Percentiles rank a stretch among this genome's conserved stretches.
phyloP scores from a whole-genome alignment of 805 yeast genomes.

The Zygotorulaspora florentina region DNA sequence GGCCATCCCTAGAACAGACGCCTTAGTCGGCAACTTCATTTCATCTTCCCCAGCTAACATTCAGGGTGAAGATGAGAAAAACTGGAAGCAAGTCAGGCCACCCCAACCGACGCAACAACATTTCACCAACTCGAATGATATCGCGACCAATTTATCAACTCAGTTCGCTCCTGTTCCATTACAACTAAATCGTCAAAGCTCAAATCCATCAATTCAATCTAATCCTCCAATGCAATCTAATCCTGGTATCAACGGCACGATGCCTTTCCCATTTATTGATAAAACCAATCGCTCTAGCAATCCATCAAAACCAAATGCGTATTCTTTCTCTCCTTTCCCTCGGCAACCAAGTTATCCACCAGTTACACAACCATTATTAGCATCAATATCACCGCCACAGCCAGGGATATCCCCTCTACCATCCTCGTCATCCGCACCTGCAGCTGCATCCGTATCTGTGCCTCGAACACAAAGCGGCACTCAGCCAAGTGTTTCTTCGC shows the following conservation, averaged over 20 bases:
- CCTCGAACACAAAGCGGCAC: constrained; percentile 26
- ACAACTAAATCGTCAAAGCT: not conserved
- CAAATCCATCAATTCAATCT: not conserved
- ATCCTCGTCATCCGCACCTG: constrained; percentile 9
- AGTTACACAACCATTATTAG: not conserved
- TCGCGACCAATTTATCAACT: not conserved
- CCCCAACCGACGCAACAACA: not conserved
- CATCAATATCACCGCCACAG: not conserved
- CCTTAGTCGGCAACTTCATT: not conserved
- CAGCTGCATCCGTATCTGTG: constrained; percentile 24
- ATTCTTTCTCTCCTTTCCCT: not conserved
- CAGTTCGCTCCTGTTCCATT: not conserved
- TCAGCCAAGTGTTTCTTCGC: constrained; percentile 17
- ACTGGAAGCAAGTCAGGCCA: not conserved
- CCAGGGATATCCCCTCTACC: constrained; percentile 5
- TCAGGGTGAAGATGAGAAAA: not conserved
- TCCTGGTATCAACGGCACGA: not conserved
- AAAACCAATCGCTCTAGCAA: not conserved
- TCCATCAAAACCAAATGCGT: not conserved
- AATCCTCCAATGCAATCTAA: not conserved
- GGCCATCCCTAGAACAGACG: not conserved
- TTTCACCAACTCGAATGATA: not conserved
- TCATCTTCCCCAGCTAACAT: not conserved
- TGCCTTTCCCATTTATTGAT: not conserved
- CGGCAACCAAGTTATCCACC: not conserved